Percentiles rank a stretch among this genome's conserved stretches.
phyloP scores from a whole-genome alignment of 2,329 filamentous ascomycete genomes.

The Cryphonectria carpinicola region DNA sequence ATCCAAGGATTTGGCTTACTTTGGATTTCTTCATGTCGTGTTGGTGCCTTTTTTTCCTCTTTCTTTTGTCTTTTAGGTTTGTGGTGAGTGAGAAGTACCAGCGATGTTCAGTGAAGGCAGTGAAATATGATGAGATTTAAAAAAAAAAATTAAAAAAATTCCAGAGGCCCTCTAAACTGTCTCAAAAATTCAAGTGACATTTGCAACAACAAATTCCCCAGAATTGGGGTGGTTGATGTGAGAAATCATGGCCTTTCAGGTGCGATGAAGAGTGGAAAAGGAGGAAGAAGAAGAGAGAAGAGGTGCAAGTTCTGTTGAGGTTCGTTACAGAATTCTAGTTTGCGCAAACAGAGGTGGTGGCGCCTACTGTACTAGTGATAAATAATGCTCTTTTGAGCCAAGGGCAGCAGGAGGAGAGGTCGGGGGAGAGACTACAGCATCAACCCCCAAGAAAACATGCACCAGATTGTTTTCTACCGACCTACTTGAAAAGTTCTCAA shows the following conservation, averaged over 20 bases:
- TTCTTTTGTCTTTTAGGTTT: neutral
- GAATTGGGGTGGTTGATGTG: constrained; percentile 11
- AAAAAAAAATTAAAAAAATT: neutral
- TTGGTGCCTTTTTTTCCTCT: no score
- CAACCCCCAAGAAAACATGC: neutral
- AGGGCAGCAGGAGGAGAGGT: neutral
- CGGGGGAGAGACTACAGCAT: neutral
- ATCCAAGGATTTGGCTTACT: neutral
- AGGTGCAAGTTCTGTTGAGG: constrained; percentile 14
- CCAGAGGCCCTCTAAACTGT: neutral
- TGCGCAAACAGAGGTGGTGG: neutral
- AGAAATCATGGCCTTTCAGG: neutral
- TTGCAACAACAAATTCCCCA: constrained; percentile 2
- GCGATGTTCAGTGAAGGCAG: no score
- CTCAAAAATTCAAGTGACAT: neutral
- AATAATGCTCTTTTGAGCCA: neutral
- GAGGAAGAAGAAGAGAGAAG: constrained; percentile 6
- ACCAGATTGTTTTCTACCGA: neutral
- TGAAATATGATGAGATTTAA: neutral
- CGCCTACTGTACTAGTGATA: neutral
- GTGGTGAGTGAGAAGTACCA: neutral
- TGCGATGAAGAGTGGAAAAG: no score
- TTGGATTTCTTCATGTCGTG: constrained; percentile 24
- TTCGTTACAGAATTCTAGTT: neutral
- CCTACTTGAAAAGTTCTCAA: neutral